These are phyloP conservation scores for Zychaea mexicana DNA, from an alignment of 371 early-diverging fungal species.

Conservation along the genomic window DNA sequence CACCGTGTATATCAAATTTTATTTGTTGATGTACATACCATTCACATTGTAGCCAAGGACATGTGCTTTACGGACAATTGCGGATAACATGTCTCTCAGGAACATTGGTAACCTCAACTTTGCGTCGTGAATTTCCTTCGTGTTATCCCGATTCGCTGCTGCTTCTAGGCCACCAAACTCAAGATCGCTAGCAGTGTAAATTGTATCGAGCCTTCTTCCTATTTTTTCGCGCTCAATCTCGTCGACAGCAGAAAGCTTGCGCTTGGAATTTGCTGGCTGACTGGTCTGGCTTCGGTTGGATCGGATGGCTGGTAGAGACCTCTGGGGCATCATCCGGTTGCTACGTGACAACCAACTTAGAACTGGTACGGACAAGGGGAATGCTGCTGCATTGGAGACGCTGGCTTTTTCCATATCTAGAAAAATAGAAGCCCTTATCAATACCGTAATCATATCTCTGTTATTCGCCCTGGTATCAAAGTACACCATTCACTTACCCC, in stretches of 20 bases:
- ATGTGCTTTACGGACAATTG: not conserved
- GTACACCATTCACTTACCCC: not conserved
- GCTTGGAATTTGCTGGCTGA: slow-evolving; percentile 8
- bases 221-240: slow-evolving; percentile 5
- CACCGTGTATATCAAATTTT: no score
- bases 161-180: not conserved
- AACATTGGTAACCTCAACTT: not conserved
- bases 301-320: no score
- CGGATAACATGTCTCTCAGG: not conserved
- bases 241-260: slow-evolving; percentile 14
- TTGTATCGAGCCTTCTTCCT: slow-evolving; percentile 12
- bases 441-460: no score
- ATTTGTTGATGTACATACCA: no score
- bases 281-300: no score
- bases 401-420: slow-evolving; percentile 14
- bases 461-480: not conserved
- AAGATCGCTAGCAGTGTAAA: not conserved
- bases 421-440: not conserved
- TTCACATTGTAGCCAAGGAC: not conserved
- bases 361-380: no score
- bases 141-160: not conserved
- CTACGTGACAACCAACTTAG: no score
- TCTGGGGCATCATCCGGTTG: no score
- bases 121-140: not conserved
- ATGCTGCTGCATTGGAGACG: not conserved